phyloP scores from a whole-genome alignment of 768 basidiomycete species.

The Panaeolus cyanescens region DNA sequence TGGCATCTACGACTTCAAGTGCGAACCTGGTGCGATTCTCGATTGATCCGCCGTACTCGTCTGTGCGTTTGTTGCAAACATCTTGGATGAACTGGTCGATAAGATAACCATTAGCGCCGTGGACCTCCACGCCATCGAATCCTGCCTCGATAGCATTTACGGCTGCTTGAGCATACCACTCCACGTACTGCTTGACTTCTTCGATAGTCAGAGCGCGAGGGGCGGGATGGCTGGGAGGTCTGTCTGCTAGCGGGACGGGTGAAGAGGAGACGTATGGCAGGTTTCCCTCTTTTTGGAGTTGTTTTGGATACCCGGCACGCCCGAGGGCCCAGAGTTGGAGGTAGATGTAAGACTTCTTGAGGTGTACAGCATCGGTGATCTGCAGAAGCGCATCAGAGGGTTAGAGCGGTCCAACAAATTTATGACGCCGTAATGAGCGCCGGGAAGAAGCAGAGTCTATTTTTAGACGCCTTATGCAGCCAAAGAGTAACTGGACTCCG shows the following conservation, averaged over 20 bases:
- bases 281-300: slow-evolving; percentile 5
- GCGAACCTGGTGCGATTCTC: slow-evolving; percentile 60
- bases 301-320: slow-evolving; percentile 29
- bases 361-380: slow-evolving; percentile 48
- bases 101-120: slow-evolving; percentile 48
- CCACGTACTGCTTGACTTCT: slow-evolving; percentile 51
- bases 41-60: slow-evolving; percentile 69
- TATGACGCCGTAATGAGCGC: background rate
- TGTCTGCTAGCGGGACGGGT: background rate
- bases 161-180: slow-evolving; percentile 54
- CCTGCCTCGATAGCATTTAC: slow-evolving; percentile 48
- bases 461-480: background rate
- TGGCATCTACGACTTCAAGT: slow-evolving; percentile 51
- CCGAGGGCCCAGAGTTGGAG: slow-evolving; percentile 62
- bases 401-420: too few relatives aligned
- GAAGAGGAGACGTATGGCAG: slow-evolving; percentile 30
- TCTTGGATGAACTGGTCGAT: slow-evolving; percentile 66
- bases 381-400: slow-evolving; percentile 19
- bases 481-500: background rate
- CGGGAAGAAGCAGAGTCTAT: background rate
- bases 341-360: slow-evolving; percentile 43
- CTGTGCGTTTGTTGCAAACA: slow-evolving; percentile 56
- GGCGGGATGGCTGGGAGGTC: background rate
- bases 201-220: slow-evolving; percentile 43
- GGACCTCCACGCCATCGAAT: slow-evolving; percentile 65